A percentile compares a stretch with the other conserved stretches of the same genome.
These are phyloP conservation scores for Kuraishia cidri DNA, from an alignment of 805 yeast genomes.

Conservation along the genomic window DNA sequence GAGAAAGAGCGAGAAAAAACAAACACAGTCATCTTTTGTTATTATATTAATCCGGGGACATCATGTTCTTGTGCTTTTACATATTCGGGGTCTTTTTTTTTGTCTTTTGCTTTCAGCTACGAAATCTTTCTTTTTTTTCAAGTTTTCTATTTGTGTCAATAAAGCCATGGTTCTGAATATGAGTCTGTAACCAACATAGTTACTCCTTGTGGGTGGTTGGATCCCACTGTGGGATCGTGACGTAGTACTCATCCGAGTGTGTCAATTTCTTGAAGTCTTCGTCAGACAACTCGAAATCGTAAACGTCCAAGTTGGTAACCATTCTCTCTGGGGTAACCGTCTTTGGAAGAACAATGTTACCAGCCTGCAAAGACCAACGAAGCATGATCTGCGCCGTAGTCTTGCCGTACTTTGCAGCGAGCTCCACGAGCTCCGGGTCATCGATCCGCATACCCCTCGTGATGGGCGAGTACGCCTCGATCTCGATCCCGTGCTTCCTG, in stretches of 20 bases:
- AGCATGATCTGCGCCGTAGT: constrained; percentile 54
- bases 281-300: constrained; percentile 26
- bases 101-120: background rate
- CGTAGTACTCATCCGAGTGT: constrained; percentile 25
- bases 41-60: too few relatives aligned
- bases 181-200: background rate
- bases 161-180: too few relatives aligned
- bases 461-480: constrained; percentile 61
- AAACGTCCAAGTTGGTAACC: constrained; percentile 25
- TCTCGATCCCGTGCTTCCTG: constrained; percentile 32
- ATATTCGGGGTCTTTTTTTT: too few relatives aligned
- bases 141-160: background rate
- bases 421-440: constrained; percentile 29
- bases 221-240: constrained; percentile 24
- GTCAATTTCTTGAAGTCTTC: constrained; percentile 23
- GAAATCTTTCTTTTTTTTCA: background rate
- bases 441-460: constrained; percentile 40
- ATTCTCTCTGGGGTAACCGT: constrained; percentile 19
- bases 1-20: too few relatives aligned
- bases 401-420: constrained; percentile 38
- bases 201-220: constrained; percentile 13
- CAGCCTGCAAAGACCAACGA: constrained; percentile 62
- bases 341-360: constrained; percentile 36
- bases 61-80: too few relatives aligned
- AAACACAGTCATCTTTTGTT: too few relatives aligned